Base-by-base conservation (phyloP, 2,329 filamentous ascomycete species). In the Cryphonectria carpinicola region DNA sequence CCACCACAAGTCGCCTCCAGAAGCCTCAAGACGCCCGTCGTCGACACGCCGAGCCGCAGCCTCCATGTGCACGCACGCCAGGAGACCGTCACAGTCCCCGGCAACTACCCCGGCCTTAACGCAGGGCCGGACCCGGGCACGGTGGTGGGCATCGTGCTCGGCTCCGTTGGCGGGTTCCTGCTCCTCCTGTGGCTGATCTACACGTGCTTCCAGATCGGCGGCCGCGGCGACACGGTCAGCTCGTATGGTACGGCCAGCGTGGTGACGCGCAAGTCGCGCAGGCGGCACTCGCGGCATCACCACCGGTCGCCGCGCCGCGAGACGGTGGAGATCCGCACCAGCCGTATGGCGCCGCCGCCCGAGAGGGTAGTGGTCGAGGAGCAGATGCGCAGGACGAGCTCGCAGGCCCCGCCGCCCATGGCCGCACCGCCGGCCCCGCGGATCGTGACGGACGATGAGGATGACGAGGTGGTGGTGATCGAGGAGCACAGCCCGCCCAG, bases 161-260 rank as follows among this genome's bases (percentile, higher is more conserved):
- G 80, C 58, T 80, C 81, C 35, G 83, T 75, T 82, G 89, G 22
- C 87, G 80, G 77, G 17, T 81, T 81, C 64, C 69, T 81, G 37
- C 74, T 81, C 11, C 65, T 81, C 1, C 73, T 81, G n/a, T 78
- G 73, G 66, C 75, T 81, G 5, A 28, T 80, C 62, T 81, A 80
- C 74, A 73, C 72, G 54, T 77, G 76, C 73, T 72, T 80, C 73
- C 78, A 78, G 73, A 37, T 78, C 7, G 78, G 77, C 72, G 75
- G 76, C 68, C 72, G 73, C 61, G 28, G 49, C 65, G 72, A 71
- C 46, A 63, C 72, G 14, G 65, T 71, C 65, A 61, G 67, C 22
- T 74, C 73, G 49, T 71, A 74, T 32, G 75, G 74, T 54, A 76
- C 74, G 3, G 73, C 73, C 19, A 76, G 74, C 65, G 74, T 74